Evolutionary conservation across 192 early-diverging fungal species (phyloP).

Genomic region (Helicostylum pulchrum): DNA sequence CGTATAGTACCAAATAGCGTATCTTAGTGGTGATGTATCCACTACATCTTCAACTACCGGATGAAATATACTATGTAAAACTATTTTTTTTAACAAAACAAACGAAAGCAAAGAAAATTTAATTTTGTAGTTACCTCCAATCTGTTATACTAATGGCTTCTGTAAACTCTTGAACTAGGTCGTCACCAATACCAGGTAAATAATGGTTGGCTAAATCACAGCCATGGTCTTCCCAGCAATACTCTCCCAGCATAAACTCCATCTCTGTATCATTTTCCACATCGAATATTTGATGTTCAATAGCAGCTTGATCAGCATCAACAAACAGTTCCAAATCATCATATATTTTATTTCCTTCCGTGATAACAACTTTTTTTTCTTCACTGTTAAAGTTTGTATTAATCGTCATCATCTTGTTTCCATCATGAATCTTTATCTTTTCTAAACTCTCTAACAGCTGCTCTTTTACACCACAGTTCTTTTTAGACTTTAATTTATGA

Average conservation of each 20-base stretch:
- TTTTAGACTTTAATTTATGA: slow-evolving; percentile 26
- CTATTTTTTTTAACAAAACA: neutral
- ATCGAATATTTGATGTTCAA: slow-evolving; percentile 39
- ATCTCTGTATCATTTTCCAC: slow-evolving; percentile 30
- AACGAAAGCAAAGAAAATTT: neutral
- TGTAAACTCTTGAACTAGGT: slow-evolving; percentile 46
- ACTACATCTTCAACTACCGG: slow-evolving; percentile 40
- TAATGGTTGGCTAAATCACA: slow-evolving; percentile 44
- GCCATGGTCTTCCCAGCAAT: slow-evolving; percentile 59
- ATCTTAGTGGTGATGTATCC: slow-evolving; percentile 52
- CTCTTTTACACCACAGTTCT: slow-evolving; percentile 23
- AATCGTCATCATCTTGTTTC: neutral
- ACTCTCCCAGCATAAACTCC: slow-evolving; percentile 49
- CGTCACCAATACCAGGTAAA: slow-evolving; percentile 49
- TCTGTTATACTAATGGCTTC: slow-evolving; percentile 54
- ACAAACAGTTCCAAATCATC: slow-evolving; percentile 50
- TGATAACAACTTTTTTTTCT: neutral
- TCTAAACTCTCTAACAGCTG: slow-evolving; percentile 23
- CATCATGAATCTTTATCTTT: slow-evolving; percentile 5
- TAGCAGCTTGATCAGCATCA: slow-evolving; percentile 21
- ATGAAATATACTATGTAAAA: slow-evolving; percentile 40
- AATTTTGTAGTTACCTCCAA: slow-evolving; percentile 35
- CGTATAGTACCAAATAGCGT: slow-evolving; percentile 56
- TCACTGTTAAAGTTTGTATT: too few relatives aligned
- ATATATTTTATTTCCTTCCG: slow-evolving; percentile 28